Percentiles rank a stretch among this genome's conserved stretches.
Evolutionary conservation across 2,329 filamentous ascomycete species (phyloP).

Genomic region (Talaromyces rugulosus): DNA sequence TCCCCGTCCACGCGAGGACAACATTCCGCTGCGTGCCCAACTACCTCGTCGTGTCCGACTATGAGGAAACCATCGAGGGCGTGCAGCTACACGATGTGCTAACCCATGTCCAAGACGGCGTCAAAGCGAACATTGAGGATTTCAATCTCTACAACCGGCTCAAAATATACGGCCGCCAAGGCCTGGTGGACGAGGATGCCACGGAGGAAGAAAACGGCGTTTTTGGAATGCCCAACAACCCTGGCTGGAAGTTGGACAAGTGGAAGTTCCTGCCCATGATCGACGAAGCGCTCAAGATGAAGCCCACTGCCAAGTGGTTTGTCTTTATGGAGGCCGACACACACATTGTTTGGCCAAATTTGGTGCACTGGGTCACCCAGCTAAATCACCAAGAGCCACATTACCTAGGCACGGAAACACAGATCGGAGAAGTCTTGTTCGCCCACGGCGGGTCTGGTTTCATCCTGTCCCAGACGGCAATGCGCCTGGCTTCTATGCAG

Average conservation of each 20-base stretch:
- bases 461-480: slow-evolving; percentile 47
- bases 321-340: slow-evolving; percentile 59
- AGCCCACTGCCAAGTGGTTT: slow-evolving; percentile 53
- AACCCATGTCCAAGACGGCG: slow-evolving; percentile 37
- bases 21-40: slow-evolving; percentile 54
- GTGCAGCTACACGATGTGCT: slow-evolving; percentile 50
- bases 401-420: slow-evolving; percentile 54
- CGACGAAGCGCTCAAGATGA: slow-evolving; percentile 43
- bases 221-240: slow-evolving; percentile 42
- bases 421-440: slow-evolving; percentile 48
- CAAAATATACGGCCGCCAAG: slow-evolving; percentile 38
- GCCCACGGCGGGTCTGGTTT: slow-evolving; percentile 53
- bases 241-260: slow-evolving; percentile 52
- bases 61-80: slow-evolving; percentile 49
- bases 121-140: slow-evolving; percentile 40
- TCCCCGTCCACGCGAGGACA: slow-evolving; percentile 52
- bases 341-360: slow-evolving; percentile 51
- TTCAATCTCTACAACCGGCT: slow-evolving; percentile 51
- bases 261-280: slow-evolving; percentile 57
- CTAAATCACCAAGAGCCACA: slow-evolving; percentile 46
- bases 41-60: slow-evolving; percentile 57
- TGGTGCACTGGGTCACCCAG: slow-evolving; percentile 50
- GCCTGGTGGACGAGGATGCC: slow-evolving; percentile 35
- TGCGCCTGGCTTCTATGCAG: slow-evolving; percentile 41
- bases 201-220: slow-evolving; percentile 36